Percentiles rank a stretch among this genome's conserved stretches.
These are phyloP conservation scores for Penicillium soppii DNA, from an alignment of 495 filamentous ascomycete genomes.

Conservation along the genomic window DNA sequence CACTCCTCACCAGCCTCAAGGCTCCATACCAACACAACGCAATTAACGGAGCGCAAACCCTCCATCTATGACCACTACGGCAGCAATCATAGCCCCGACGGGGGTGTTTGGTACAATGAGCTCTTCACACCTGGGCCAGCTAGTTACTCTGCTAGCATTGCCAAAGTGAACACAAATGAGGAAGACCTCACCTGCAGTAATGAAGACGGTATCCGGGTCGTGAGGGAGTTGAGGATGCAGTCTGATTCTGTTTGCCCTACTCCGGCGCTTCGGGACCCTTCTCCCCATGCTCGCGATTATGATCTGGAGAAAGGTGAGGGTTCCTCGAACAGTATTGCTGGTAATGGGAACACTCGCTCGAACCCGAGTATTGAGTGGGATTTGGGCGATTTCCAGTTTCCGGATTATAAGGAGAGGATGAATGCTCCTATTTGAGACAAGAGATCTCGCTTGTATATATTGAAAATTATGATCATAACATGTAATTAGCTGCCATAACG, in stretches of 20 bases:
- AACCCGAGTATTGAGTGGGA: constrained; percentile 23
- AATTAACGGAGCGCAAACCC: constrained; percentile 13
- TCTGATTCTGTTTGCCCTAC: constrained; percentile 8
- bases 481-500: too few species aligned
- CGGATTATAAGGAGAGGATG: constrained; percentile 29
- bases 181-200: background rate
- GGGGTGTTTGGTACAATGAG: constrained; percentile 22
- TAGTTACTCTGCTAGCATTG: constrained; percentile 29
- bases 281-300: background rate
- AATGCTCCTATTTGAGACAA: constrained; percentile 20
- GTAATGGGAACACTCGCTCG: background rate
- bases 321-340: background rate
- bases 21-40: constrained; percentile 2
- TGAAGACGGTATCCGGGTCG: constrained; percentile 31
- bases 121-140: constrained; percentile 17
- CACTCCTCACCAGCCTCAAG: constrained; percentile 18
- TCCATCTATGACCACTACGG: constrained; percentile 16
- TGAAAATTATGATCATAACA: too few species aligned
- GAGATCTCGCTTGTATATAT: background rate
- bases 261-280: background rate
- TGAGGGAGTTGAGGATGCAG: constrained; percentile 30
- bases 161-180: constrained; percentile 9
- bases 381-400: constrained; percentile 28
- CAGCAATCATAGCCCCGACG: constrained; percentile 7
- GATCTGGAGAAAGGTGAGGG: constrained; percentile 16